Base-by-base conservation (phyloP, 495 filamentous ascomycete genomes). In the Penicillium riverlandense region DNA sequence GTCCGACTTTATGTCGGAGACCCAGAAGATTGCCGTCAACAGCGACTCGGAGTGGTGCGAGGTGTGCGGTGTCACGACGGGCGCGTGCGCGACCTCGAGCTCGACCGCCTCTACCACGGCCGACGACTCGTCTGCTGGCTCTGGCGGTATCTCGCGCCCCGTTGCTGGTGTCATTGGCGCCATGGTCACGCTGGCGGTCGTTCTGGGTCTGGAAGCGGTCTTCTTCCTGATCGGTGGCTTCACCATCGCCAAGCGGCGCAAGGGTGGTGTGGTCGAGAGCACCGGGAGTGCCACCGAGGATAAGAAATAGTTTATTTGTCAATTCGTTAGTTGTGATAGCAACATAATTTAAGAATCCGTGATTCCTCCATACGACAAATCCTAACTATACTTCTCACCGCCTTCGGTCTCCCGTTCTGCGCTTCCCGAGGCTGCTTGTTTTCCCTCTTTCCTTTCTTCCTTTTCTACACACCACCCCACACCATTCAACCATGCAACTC, bases 161-260 rank as follows among this genome's bases (percentile, higher is more conserved):
- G 70, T 71, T 37, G 75, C 64, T 7, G 81, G 80, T 34, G 77
- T 81, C 0, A 78, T 83, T 61, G 81, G 80, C 13, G 81, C 79
- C 8, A 69, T 82, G 57, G 77, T 83, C 1, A 81, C 79, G 5
- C 59, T 84, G 30, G 80, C 64, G 8, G 69, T 79, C 0, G 53
- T 80, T 9, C 49, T 80, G 41, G 75, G 69, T 2, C 37, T 70
- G 10, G 64, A 72, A 55, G 70, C 63, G 29, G 52, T 75, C 29
- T 57, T 74, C 35, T 56, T 77, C 62, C 40, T 76, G 30, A 42
- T 61, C 11, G 54, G 57, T 49, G 57, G 57, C 37, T 61, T 61
- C 54, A 52, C 52, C 37, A 53, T 61, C 30, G 38, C 52, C 3
- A 61, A 58, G 49, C 52, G 57, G 6, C 48, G 40, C 38, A 55